These are phyloP conservation scores for Pleurotus sapidus DNA, from an alignment of 768 basidiomycete genomes.

Conservation along the genomic window DNA sequence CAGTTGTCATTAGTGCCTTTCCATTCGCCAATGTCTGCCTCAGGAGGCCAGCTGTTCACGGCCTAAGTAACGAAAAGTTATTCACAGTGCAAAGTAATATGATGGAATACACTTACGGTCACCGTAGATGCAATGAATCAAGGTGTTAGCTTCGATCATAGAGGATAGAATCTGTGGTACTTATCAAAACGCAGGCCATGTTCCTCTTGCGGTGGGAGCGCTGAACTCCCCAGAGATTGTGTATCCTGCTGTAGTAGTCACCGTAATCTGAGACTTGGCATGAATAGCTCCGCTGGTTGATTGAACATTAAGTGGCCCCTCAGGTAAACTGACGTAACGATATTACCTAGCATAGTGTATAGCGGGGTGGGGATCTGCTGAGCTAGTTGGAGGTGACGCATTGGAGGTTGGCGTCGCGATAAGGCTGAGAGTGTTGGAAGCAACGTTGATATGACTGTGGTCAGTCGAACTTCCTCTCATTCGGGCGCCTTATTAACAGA, in stretches of 20 bases:
- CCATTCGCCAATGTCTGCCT: slow-evolving; percentile 43
- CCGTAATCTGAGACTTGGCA: slow-evolving; percentile 39
- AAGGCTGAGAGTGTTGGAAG: slow-evolving; percentile 34
- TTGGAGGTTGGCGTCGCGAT: slow-evolving; percentile 39
- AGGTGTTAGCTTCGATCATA: neutral
- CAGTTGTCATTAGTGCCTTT: slow-evolving; percentile 42
- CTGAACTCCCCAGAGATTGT: slow-evolving; percentile 42
- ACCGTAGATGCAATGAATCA: slow-evolving; percentile 17
- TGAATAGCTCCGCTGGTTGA: slow-evolving; percentile 33
- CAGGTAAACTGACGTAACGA: neutral
- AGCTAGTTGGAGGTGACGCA: slow-evolving; percentile 34
- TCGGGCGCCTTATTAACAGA: slow-evolving; percentile 28
- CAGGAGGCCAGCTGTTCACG: slow-evolving; percentile 41
- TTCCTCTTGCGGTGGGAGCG: slow-evolving; percentile 34
- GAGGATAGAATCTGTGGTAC: neutral
- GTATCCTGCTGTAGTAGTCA: slow-evolving; percentile 31
- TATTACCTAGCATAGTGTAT: slow-evolving; percentile 39
- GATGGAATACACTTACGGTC: slow-evolving; percentile 18
- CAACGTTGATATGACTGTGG: slow-evolving; percentile 35
- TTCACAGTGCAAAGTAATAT: neutral
- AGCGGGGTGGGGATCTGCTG: slow-evolving; percentile 36
- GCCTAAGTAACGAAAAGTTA: slow-evolving; percentile 18
- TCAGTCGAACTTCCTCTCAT: slow-evolving; percentile 40
- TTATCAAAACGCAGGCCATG: slow-evolving; percentile 46
- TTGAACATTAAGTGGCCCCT: neutral